These are phyloP conservation scores for Solanum lignicaule DNA, from an alignment of 257 asterid genomes.

Conservation along the genomic window DNA sequence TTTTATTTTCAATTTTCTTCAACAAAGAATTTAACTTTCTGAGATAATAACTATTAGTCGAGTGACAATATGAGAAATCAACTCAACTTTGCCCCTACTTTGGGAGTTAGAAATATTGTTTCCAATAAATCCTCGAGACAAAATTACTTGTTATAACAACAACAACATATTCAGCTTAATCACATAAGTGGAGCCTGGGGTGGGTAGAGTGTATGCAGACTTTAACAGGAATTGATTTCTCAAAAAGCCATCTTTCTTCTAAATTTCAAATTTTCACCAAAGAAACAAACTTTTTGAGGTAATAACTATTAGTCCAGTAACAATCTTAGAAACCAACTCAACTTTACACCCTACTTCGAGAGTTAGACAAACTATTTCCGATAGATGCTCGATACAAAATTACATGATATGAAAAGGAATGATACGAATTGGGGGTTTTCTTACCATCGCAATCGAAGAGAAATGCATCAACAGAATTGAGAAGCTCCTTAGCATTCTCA, in stretches of 20 bases:
- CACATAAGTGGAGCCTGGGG: no score
- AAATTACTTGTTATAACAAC: no score
- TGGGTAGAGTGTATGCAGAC: no score
- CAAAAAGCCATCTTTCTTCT: no score
- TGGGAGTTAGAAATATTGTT: no score
- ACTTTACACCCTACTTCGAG: neutral
- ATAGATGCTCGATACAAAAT: neutral
- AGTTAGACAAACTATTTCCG: neutral
- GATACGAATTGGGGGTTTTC: neutral
- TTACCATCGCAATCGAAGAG: constrained; percentile 94
- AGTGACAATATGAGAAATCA: neutral
- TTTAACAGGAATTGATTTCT: no score
- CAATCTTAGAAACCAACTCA: neutral
- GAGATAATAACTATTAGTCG: no score
- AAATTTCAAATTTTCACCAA: neutral
- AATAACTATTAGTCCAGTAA: no score
- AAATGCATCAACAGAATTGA: constrained; percentile 74
- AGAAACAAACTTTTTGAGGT: neutral
- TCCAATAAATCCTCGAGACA: no score
- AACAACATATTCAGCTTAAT: no score
- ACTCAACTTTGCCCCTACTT: neutral
- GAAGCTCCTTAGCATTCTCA: constrained; percentile 24
- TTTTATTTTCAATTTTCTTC: neutral
- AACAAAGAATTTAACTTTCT: no score
- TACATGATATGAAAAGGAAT: neutral